Base-by-base conservation (phyloP, 345 rosid genomes). In the Acer campestre region DNA sequence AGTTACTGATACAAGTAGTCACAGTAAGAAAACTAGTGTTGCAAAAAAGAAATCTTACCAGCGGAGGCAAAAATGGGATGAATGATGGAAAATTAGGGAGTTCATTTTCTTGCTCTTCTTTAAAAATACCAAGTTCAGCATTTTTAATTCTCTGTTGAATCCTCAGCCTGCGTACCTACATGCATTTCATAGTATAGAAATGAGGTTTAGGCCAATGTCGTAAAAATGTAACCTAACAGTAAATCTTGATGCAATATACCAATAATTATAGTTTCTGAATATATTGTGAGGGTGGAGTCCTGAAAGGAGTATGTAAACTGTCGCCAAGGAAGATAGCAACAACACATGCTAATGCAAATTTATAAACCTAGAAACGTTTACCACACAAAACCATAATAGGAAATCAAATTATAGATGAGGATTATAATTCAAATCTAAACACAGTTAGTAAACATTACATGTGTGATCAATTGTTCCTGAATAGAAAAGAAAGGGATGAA, bases 61-160 rank as follows among this genome's bases (percentile, higher is more conserved):
- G 77, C 49, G 99, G 98, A 80, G 99, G 99, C 83, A 95, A 87
- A 85, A 95, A 95, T 3, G 99, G 99, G 59, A 95, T 95, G 83
- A 95, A 95, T 1, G 99, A 95, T 35, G 99, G 98, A 84, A 95
- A 95, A 81, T 89, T 85, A 63, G 99, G 98, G 75, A 95, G 88
- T 22, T 95, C 99, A 61, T 80, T 90, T 80, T 95, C 99, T 78
- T 79, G 83, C 71, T 81, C 80, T 10, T 90, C 94, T 9, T 83
- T 72, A 10, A 77, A 70, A 40, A 85, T 87, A 31, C 98, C 98
- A 58, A 90, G 93, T 70, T 95, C 99, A 11, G 85, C 91, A 79
- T 74, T 92, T 80, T 78, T 92, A 48, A 95, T 89, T 68, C 98
- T 85, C 82, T 93, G 98, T 74, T 95, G 99, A 86, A 95, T 95